Conservation (phyloP, 306 rosid genomes). For the Quercus robur region DNA sequence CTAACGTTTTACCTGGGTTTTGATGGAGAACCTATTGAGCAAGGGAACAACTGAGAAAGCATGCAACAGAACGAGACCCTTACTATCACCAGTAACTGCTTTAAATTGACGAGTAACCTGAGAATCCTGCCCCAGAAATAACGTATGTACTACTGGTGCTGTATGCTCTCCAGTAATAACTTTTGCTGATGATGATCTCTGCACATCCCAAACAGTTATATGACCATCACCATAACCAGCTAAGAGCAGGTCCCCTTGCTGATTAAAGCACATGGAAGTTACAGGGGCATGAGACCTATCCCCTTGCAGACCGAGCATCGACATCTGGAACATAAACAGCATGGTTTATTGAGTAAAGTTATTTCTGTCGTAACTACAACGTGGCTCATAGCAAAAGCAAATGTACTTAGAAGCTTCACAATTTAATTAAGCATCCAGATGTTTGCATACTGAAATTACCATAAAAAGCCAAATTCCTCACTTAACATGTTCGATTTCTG, state of each 20-base stretch:
- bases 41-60: conserved; percentile 68
- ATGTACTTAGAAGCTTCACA: not conserved
- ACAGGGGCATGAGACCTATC: conserved; percentile 72
- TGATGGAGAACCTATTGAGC: conserved; percentile 67
- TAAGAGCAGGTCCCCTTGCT: conserved; percentile 91
- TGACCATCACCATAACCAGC: conserved; percentile 97
- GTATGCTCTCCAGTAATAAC: conserved; percentile 86
- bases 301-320: conserved; percentile 80
- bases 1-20: conserved; percentile 70
- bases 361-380: not conserved
- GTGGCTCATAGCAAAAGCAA: not conserved
- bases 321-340: conserved; percentile 52
- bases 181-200: conserved; percentile 67
- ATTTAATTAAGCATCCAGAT: not conserved
- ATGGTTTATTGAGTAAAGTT: conserved; percentile 23
- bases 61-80: conserved; percentile 90
- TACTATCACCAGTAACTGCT: conserved; percentile 91
- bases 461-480: not conserved
- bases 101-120: conserved; percentile 90
- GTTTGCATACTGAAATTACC: not conserved
- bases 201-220: conserved; percentile 85
- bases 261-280: conserved; percentile 90
- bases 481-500: not conserved
- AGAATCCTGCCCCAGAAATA: conserved; percentile 89
- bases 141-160: conserved; percentile 80